Evolutionary conservation across 345 rosid genomes (phyloP), one percentile per base, ranked within the genome.

Genomic region (Camelina hispida): DNA sequence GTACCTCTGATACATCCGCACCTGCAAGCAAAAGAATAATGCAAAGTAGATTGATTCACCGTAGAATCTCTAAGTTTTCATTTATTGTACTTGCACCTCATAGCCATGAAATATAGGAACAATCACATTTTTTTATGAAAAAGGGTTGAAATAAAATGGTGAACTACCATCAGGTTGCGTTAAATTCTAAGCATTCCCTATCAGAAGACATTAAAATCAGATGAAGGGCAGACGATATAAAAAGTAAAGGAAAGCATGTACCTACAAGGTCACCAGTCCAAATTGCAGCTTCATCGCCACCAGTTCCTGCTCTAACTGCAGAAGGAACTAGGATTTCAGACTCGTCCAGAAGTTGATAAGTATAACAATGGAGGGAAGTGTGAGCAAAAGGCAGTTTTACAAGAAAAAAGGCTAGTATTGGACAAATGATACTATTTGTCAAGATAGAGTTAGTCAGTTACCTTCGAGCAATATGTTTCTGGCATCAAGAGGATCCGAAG

Each of bases 201-300:
- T 48, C 18, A 46, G 69, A 68, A 68, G 60, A 75, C 43, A 43
- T 13, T 32, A 57, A 23, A 23, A 58, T 65, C 70, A 76, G 68
- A 82, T 23, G 37, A 42, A 42, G 28, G 62, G 28, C 51, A 62
- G 42, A 72, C 58, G 28, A 79, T 38, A 67, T 46, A 59, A 76
- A 85, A 67, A n/a, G n/a, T 51, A 66, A 76, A 85, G 79, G 79
- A 80, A 84, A 87, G 83, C 87, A 84, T 91, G 84, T 94, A 91
- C 99, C 97, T 91, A 95, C 97, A 95, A 95, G 99, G 89, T 95
- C 99, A 95, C 97, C 99, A 74, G 97, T 97, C 99, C 99, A 95
- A 47, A 92, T 12, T 74, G 96, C 99, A 85, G 99, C 99, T 81
- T 95, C 97, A 86, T 95, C 99, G 42, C 99, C 99, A 63, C 99